Evolutionary conservation across 1,139 yeast genomes (phyloP), one percentile per base, ranked within the genome.

Genomic region (Taiozyma sp.): DNA sequence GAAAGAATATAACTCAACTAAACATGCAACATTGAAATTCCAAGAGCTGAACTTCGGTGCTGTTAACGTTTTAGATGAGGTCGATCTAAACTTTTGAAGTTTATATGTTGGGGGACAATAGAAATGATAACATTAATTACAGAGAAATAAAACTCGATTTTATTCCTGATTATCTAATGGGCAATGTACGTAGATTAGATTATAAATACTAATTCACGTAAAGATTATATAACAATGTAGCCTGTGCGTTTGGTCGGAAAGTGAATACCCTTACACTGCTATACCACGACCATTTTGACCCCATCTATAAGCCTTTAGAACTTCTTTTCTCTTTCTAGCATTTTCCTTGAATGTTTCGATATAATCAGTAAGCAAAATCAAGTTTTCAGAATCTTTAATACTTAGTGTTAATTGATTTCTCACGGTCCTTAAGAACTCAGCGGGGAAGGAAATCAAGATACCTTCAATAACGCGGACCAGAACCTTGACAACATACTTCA

Each of bases 1-100:
- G 72, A 58, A 58, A 46, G 70, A 69, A 47, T 70, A 65, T 53
- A 65, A 68, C 47, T 58, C 57, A 36, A 69, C 72, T 1, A 58
- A 61, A 45, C 48, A 29, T 40, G 64, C 61, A 7, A 59, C 64
- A 2, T 10, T 43, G 29, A 53, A 57, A 43, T 62, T 57, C 48
- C 9, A 48, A 44, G 50, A 57, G 23, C 44, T 50, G 4, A 52
- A 49, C 23, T 58, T 57, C 4, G 13, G 29, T 4, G 57, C 63
- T 9, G 32, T 62, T 7, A 61, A 55, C 42, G 57, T 59, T n/a
- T 34, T 51, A 13, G 64, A 62, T 53, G 64, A 62, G 45, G 50
- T 53, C 4, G 51, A 47, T n/a, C 51, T 59, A 7, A 38, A 52
- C 30, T 54, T 57, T 48, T 44, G 29, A n/a, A 13, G 13, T 13